Evolutionary conservation across 805 yeast genomes (phyloP), one percentile per base, ranked within the genome.

Genomic region (Suhomyces xylopsoci): DNA sequence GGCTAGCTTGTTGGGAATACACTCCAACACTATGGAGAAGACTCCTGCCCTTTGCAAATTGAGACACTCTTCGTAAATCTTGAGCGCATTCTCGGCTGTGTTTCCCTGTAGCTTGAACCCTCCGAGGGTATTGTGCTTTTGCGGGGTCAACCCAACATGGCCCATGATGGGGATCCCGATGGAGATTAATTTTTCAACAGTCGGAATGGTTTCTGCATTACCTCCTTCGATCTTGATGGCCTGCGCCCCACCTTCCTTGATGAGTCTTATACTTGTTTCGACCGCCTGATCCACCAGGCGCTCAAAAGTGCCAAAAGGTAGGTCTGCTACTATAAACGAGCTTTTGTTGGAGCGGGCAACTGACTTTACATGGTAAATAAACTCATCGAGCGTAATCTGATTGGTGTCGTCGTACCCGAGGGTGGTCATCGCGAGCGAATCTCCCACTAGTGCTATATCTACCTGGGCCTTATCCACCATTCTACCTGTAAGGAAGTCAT

Each of bases 121-220:
- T 19, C 97, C 92, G 12, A 88, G 64, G 0, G 89, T 65, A 57
- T 89, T 82, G 55, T 84, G 84, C 43, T 89, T 80, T 66, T 94
- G 98, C 2, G 99, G 99, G 3, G 96, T 90, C 30, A 93, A 73
- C 0, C 99, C 99, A 28, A 90, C 82, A 67, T 93, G 99, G 1
- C 96, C 97, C 71, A 90, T 79, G 2, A 91, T 91, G 0, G 97
- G 96, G 8, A 93, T 84, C 0, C 98, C 98, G 15, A 85, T 74
- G 4, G 77, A 65, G 1, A 84, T 77, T 17, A 93, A 68, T 54
- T 78, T 78, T 52, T 68, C 61, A 8, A 94, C 80, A 0, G 86
- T 81, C 1, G 79, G 72, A 3, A 66, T 55, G 2, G 82, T 66
- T 51, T 78, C 79, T 51, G 81, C 84, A 40, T 63, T 69, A 0